These are phyloP conservation scores for Paracamarosporium sp. DNA, from an alignment of 2,329 filamentous ascomycete genomes.

Conservation along the genomic window DNA sequence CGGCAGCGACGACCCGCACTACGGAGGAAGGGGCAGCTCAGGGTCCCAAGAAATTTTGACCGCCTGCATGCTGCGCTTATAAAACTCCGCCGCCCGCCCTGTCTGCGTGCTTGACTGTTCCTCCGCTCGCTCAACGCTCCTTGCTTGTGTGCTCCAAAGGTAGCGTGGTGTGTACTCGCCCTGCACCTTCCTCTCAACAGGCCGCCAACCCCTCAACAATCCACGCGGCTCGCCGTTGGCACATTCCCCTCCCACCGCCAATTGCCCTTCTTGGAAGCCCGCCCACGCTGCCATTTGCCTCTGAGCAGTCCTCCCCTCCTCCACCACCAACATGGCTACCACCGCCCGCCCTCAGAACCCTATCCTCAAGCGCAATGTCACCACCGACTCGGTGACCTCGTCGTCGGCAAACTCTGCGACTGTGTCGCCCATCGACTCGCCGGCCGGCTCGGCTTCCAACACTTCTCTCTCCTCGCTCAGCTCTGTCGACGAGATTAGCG, in stretches of 20 bases:
- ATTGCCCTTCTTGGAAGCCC: background rate
- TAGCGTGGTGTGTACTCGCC: background rate
- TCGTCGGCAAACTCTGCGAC: constrained; percentile 62
- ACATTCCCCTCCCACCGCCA: background rate
- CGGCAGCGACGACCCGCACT: constrained; percentile 1
- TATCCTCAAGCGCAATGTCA: constrained; percentile 52
- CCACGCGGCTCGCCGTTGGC: background rate
- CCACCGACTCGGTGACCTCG: constrained; percentile 59
- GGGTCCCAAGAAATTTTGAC: constrained; percentile 2
- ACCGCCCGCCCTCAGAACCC: constrained; percentile 62
- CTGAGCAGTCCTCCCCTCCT: background rate
- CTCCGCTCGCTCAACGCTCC: background rate
- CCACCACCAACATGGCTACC: constrained; percentile 45
- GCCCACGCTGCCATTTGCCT: background rate
- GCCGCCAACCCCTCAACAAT: constrained; percentile 12
- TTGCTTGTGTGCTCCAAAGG: background rate
- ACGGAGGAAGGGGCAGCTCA: background rate
- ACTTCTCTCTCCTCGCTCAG: constrained; percentile 92
- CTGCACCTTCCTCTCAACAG: constrained; percentile 8
- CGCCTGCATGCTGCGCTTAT: background rate
- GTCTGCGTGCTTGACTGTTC: background rate
- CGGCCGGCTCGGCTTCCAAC: constrained; percentile 73
- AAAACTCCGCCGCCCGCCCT: background rate
- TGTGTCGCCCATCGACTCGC: constrained; percentile 65
- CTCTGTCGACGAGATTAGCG: constrained; percentile 63